A percentile compares a stretch with the other conserved stretches of the same genome.
Conservation (phyloP, 2,329 filamentous ascomycete species). For the Exophiala bonariae region DNA sequence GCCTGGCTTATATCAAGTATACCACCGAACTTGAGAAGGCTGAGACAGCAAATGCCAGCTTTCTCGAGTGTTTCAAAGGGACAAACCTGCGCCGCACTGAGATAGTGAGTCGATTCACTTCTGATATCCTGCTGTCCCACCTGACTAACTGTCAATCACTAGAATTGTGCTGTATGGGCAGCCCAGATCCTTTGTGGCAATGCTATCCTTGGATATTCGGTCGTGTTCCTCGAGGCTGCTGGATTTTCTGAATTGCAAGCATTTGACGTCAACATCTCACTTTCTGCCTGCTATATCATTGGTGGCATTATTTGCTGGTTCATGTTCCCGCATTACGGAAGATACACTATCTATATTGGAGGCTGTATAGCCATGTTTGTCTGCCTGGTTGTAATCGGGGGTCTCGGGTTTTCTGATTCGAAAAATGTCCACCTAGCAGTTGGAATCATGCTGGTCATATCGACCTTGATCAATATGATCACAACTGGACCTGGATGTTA, state of each 20-base stretch:
- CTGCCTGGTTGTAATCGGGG: conserved; percentile 38
- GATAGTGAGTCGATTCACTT: conserved; percentile 34
- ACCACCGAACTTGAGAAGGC: conserved; percentile 35
- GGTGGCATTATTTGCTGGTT: conserved; percentile 43
- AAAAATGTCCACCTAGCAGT: conserved; percentile 33
- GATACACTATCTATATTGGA: conserved; percentile 43
- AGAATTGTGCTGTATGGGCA: conserved; percentile 42
- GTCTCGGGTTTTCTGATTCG: conserved; percentile 30
- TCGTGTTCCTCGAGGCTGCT: conserved; percentile 40
- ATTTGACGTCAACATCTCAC: conserved; percentile 42
- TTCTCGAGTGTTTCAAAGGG: conserved; percentile 42
- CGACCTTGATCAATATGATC: conserved; percentile 57
- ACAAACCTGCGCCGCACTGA: conserved; percentile 45
- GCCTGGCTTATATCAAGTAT: conserved; percentile 38
- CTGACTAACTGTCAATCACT: not conserved
- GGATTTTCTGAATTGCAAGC: conserved; percentile 39
- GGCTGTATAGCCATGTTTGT: conserved; percentile 42
- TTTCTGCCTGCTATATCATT: conserved; percentile 42
- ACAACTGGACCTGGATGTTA: conserved; percentile 58
- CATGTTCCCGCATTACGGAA: conserved; percentile 41
- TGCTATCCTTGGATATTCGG: conserved; percentile 38
- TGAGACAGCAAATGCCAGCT: conserved; percentile 25
- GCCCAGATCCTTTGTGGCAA: conserved; percentile 41
- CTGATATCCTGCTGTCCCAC: not conserved
- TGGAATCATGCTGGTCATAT: conserved; percentile 47